Evolutionary conservation across 306 rosid species (phyloP), one percentile per base, ranked within the genome.

Genomic region (Hippophae gyantsensis): DNA sequence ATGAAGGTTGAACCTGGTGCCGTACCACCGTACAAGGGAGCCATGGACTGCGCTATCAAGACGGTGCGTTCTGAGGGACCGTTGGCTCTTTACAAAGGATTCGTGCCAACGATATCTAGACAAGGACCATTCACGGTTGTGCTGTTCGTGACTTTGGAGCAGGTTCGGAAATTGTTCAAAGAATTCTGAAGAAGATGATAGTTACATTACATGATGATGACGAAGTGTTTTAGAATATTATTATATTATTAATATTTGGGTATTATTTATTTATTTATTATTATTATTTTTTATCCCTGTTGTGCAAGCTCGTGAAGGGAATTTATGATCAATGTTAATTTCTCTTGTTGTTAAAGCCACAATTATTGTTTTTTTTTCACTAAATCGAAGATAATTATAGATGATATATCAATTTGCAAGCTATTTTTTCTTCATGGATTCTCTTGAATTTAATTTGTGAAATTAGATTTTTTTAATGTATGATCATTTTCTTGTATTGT

Each of bases 41-140:
- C 88, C 8, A 8, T 83, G 73, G 95, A 86, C 10, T 86, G 95
- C 6, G 88, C 84, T 0, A 4, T 86, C 23, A 79, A 86, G 53
- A 86, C 95, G 3, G 79, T 86, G 40, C 81, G 85, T 7, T 77
- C 95, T 0, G 95, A 86, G 60, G 95, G 95, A 0, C 90, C 90
- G 1, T 51, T 81, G 74, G 84, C 95, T 0, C 84, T 86, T 0
- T 86, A 86, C 57, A 86, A 86, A 38, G 95, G 95, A 0, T 86
- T 86, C 10, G 51, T 86, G 0, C 95, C 95, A 3, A 86, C 95
- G 13, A 86, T 86, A 63, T 86, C 90, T 0, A 74, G 95, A 72
- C 95, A 86, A 66, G 95, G 95, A 4, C 90, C 95, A 9, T 86
- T 86, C 61, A 86, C 95, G 0, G 81, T 86, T 18, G 90, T 83